These are phyloP conservation scores for Neotropicomus parvogracilis DNA, from an alignment of 1,284 basidiomycete species.

Conservation along the genomic window DNA sequence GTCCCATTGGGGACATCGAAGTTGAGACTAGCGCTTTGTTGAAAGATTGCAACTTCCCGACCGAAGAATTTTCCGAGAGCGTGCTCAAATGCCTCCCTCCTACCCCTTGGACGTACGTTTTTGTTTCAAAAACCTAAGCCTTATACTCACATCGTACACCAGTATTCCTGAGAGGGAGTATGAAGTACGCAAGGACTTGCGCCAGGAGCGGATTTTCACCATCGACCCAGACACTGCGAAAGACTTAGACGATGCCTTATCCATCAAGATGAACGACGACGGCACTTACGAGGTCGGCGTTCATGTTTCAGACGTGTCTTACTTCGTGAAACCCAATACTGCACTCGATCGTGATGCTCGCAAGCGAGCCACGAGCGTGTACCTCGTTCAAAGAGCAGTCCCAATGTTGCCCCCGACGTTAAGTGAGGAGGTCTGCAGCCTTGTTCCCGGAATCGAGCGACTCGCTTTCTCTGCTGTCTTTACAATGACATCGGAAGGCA, in stretches of 20 bases:
- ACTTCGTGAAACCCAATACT: slow-evolving; percentile 95
- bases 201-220: slow-evolving; percentile 83
- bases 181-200: slow-evolving; percentile 84
- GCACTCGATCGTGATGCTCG: slow-evolving; percentile 96
- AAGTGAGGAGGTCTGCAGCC: slow-evolving; percentile 90
- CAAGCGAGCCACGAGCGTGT: slow-evolving; percentile 95
- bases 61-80: slow-evolving; percentile 88
- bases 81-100: slow-evolving; percentile 97
- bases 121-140: neutral
- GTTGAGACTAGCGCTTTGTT: slow-evolving; percentile 96
- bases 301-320: slow-evolving; percentile 94
- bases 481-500: slow-evolving; percentile 81
- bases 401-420: slow-evolving; percentile 94
- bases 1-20: slow-evolving; percentile 96
- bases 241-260: slow-evolving; percentile 94
- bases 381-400: slow-evolving; percentile 91
- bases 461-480: slow-evolving; percentile 88
- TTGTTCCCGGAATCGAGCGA: slow-evolving; percentile 83
- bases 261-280: slow-evolving; percentile 84
- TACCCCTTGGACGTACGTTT: slow-evolving; percentile 83
- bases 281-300: slow-evolving; percentile 90
- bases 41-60: slow-evolving; percentile 98
- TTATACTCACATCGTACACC: slow-evolving; percentile 12
- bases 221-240: slow-evolving; percentile 90
- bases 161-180: slow-evolving; percentile 91